A percentile compares a stretch with the other conserved stretches of the same genome.
Conservation (phyloP, 2,329 filamentous ascomycete genomes). For the Botrytis elliptica region DNA sequence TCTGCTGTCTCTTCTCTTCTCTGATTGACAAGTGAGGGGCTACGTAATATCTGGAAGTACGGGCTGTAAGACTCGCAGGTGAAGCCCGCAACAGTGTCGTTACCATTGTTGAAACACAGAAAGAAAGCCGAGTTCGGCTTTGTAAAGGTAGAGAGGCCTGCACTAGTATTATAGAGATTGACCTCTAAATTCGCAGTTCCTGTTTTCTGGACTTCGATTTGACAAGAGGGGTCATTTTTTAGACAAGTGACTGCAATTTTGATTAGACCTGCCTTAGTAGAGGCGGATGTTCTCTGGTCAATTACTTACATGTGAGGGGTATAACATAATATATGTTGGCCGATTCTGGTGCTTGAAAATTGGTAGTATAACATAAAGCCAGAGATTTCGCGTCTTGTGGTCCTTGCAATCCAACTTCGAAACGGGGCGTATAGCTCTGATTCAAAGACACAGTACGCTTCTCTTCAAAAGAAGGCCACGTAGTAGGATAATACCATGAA, state of each 20-base stretch:
- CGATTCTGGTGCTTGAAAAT: background rate
- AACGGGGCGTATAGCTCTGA: background rate
- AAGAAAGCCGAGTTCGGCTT: slow-evolving; percentile 8
- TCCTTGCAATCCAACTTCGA: background rate
- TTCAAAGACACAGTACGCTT: background rate
- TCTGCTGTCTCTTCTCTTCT: background rate
- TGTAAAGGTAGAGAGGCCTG: background rate
- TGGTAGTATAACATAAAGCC: background rate
- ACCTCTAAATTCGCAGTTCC: background rate
- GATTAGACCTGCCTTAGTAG: background rate
- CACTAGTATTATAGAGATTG: background rate
- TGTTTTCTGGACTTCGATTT: background rate
- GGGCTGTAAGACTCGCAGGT: slow-evolving; percentile 1
- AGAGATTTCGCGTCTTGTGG: background rate
- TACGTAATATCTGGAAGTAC: background rate
- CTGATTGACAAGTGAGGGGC: background rate
- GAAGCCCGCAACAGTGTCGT: background rate
- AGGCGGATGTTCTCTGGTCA: background rate
- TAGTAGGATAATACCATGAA: background rate
- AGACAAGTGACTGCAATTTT: background rate
- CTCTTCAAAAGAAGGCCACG: background rate
- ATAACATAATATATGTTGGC: slow-evolving; percentile 3
- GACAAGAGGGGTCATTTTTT: background rate
- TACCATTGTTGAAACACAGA: background rate
- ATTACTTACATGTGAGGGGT: background rate